Evolutionary conservation across 2,329 filamentous ascomycete species (phyloP), one percentile per base, ranked within the genome.

Genomic region (Davidsoniella australis): DNA sequence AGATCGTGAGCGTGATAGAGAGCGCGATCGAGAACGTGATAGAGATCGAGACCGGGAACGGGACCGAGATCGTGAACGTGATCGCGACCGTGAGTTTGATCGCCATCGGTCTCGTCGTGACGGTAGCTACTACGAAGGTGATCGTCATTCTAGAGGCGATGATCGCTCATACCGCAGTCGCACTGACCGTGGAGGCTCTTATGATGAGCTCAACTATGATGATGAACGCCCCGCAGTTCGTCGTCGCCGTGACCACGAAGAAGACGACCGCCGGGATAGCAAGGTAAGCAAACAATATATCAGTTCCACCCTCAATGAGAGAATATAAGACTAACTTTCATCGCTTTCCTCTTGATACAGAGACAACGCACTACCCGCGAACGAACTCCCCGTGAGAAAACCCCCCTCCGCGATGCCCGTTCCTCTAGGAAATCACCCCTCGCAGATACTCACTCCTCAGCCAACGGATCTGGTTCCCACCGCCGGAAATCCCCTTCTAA

Each of bases 131-230:
- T 93, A 94, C 61, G 87, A 91, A 53, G 81, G 85, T 49, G 89
- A 94, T 64, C 76, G 88, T 48, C 77, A 87, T 54, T 85, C 91
- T 56, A 78, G 88, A 45, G 89, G 96, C 61, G 83, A 87, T 57
- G 88, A 95, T 62, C 78, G 86, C 53, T 71, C 82, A 47, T 95
- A 94, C 64, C 80, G 86, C 51, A 84, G 88, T 57, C 85, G 85
- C 52, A 66, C 64, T 54, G 86, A 87, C 59, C 81, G 85, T 41
- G 76, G 82, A 57, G 81, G 82, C 57, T 80, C 80, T 57, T 79
- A 86, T 54, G 87, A 93, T 59, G 87, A 94, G 62, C 74, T 96
- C 52, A 88, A 93, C 59, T 95, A 95, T 62, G 87, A 89, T 54
- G 86, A 89, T 63, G 69, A 82, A 63, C 68, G 73, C 57, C 66